Conservation (phyloP, 2,329 filamentous ascomycete species). For the Periconia digitata region DNA sequence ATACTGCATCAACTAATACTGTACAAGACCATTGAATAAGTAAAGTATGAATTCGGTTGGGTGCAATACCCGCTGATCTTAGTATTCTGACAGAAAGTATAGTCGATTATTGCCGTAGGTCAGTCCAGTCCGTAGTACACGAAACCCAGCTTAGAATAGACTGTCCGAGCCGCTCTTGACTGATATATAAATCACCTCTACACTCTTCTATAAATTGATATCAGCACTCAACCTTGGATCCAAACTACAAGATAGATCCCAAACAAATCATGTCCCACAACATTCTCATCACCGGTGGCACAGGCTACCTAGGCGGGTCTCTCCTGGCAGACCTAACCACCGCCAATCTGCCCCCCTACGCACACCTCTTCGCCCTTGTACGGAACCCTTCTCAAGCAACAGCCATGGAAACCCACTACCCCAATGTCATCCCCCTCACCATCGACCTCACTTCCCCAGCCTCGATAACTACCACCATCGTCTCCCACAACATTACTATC, state of each 20-base stretch:
- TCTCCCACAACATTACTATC: constrained; percentile 50
- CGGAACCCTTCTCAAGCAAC: constrained; percentile 50
- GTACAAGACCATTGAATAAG: too few species aligned
- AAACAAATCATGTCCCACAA: constrained; percentile 33
- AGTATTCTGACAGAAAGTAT: too few species aligned
- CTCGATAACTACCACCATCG: constrained; percentile 41
- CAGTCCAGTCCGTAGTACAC: too few species aligned
- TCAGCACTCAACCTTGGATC: background rate
- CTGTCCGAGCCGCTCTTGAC: too few species aligned
- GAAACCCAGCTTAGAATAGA: too few species aligned
- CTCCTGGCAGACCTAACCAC: constrained; percentile 46
- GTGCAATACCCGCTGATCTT: too few species aligned
- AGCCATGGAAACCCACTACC: constrained; percentile 49
- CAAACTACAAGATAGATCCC: background rate
- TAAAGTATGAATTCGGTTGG: too few species aligned
- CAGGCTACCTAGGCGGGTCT: constrained; percentile 57
- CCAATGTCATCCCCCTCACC: constrained; percentile 46
- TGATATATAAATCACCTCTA: too few species aligned
- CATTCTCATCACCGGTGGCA: constrained; percentile 55
- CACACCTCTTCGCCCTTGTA: constrained; percentile 52
- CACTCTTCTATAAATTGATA: too few species aligned
- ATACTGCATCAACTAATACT: background rate
- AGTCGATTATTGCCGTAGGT: too few species aligned
- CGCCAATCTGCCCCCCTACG: constrained; percentile 46
- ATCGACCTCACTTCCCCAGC: constrained; percentile 45